These are phyloP conservation scores for Epicoccum sorghinum DNA, from an alignment of 2,329 filamentous ascomycete species.

Conservation along the genomic window DNA sequence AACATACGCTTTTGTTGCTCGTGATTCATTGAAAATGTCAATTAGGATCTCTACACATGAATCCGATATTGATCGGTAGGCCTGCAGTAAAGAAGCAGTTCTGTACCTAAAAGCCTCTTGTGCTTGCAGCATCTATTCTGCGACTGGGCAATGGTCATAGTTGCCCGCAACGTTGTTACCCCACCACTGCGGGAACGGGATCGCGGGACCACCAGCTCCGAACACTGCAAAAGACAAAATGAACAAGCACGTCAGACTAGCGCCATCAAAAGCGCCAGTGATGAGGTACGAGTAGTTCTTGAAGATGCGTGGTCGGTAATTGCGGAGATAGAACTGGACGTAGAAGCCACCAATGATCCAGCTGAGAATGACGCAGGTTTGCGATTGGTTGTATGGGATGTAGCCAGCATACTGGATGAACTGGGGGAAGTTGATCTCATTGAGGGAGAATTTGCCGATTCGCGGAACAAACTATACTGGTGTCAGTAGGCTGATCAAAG, in stretches of 20 bases:
- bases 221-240: conserved; percentile 24
- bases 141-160: conserved; percentile 20
- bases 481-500: neutral
- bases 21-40: no score
- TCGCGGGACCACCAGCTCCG: conserved; percentile 18
- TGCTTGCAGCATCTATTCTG: conserved; percentile 3
- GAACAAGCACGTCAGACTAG: conserved; percentile 20
- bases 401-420: conserved; percentile 24
- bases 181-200: conserved; percentile 22
- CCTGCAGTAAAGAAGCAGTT: no score
- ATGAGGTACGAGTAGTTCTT: conserved; percentile 25
- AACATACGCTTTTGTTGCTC: no score
- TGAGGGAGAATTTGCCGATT: conserved; percentile 19
- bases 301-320: conserved; percentile 25
- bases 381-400: conserved; percentile 22
- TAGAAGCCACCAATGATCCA: conserved; percentile 22
- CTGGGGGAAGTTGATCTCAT: conserved; percentile 23
- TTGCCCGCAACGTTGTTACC: conserved; percentile 23
- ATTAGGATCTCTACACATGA: no score
- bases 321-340: conserved; percentile 23
- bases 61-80: no score
- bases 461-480: conserved; percentile 12
- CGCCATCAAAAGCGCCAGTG: conserved; percentile 22
- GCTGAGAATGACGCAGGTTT: conserved; percentile 22
- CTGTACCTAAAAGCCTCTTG: neutral